Conservation (phyloP, 2,329 filamentous ascomycete species). For the Dothideomycetes sp. region DNA sequence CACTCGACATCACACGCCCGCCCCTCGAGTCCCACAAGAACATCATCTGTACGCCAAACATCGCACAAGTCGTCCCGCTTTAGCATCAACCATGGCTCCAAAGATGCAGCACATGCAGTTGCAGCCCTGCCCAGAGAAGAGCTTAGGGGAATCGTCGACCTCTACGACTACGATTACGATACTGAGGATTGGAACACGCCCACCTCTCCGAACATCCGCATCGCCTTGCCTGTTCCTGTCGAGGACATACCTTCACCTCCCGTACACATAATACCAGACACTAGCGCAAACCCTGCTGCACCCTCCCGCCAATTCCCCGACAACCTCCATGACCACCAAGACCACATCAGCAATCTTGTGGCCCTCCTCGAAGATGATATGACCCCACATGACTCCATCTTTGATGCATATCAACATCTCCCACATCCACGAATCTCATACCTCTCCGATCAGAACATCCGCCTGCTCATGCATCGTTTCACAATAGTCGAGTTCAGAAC, state of each 20-base stretch:
- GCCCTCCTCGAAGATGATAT: neutral
- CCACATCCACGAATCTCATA: constrained; percentile 43
- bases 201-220: neutral
- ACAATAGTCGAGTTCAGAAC: constrained; percentile 42
- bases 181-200: too few species aligned
- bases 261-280: neutral
- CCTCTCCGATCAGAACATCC: constrained; percentile 42
- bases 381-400: constrained; percentile 27
- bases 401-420: constrained; percentile 40
- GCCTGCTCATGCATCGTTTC: constrained; percentile 56
- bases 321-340: neutral
- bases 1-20: neutral
- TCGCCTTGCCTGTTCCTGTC: neutral
- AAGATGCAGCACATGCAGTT: constrained; percentile 3
- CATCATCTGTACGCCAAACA: neutral
- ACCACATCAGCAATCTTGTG: constrained; percentile 2
- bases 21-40: neutral
- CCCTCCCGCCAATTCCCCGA: constrained; percentile 1
- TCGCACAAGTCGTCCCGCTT: neutral
- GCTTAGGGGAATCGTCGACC: constrained; percentile 37
- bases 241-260: neutral
- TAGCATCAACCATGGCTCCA: neutral
- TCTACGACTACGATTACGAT: constrained; percentile 2
- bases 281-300: too few species aligned
- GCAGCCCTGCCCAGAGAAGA: constrained; percentile 29